Percentiles rank a stretch among this genome's conserved stretches.
phyloP scores from a whole-genome alignment of 2,329 filamentous ascomycete genomes.

The Nothophoma quercina region DNA sequence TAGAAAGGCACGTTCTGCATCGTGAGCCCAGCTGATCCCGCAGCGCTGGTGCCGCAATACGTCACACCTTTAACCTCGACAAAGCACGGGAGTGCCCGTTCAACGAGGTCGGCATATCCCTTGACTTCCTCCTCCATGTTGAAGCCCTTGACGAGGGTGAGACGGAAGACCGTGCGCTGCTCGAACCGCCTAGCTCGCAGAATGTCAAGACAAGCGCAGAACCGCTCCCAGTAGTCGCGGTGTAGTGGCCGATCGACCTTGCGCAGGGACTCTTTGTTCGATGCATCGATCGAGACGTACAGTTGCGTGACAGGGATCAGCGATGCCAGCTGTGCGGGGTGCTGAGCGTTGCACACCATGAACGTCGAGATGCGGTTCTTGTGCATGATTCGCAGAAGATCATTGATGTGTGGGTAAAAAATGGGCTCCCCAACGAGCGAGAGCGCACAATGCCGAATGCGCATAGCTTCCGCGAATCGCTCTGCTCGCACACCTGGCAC shows the following conservation, averaged over 20 bases:
- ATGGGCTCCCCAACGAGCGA: conserved; percentile 96
- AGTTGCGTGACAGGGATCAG: conserved; percentile 90
- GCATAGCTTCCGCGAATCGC: conserved; percentile 90
- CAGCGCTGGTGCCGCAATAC: conserved; percentile 90
- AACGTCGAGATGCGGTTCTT: conserved; percentile 88
- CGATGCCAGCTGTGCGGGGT: conserved; percentile 85
- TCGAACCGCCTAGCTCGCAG: conserved; percentile 81
- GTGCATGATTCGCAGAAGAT: conserved; percentile 85
- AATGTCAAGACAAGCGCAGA: conserved; percentile 89
- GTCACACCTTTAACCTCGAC: conserved; percentile 97
- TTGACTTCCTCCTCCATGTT: conserved; percentile 93
- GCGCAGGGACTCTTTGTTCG: conserved; percentile 84
- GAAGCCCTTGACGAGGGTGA: conserved; percentile 97
- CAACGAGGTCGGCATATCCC: conserved; percentile 89
- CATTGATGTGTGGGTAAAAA: conserved; percentile 97
- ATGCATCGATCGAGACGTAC: conserved; percentile 95
- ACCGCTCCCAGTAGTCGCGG: conserved; percentile 97
- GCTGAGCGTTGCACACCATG: conserved; percentile 95
- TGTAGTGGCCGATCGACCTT: conserved; percentile 92
- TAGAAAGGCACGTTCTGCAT: conserved; percentile 99
- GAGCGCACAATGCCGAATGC: conserved; percentile 90
- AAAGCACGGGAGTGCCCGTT: conserved; percentile 86
- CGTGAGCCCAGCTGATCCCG: conserved; percentile 83
- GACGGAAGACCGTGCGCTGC: conserved; percentile 91
- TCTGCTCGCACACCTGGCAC: conserved; percentile 92